Evolutionary conservation across 495 filamentous ascomycete genomes (phyloP), one percentile per base, ranked within the genome.

Genomic region (Daldinia caldariorum): DNA sequence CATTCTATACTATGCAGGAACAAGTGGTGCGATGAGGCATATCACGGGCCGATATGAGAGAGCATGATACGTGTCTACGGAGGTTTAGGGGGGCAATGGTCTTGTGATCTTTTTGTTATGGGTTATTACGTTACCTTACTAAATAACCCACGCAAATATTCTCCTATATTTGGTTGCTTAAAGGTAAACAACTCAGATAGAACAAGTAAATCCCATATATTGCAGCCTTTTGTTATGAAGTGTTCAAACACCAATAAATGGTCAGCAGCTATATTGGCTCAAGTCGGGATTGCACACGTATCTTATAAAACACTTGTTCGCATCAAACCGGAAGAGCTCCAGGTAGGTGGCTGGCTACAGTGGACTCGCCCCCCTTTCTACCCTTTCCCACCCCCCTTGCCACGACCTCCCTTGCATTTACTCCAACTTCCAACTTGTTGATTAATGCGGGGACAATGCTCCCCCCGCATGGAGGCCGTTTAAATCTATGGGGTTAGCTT

Each of bases 41-140:
- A 53, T 54, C 43, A 12, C 60, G 64, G 63, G 22, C 63, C 61
- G 65, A 72, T 72, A 61, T 61, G 37, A 39, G 54, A 65, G 61
- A 43, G 26, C 47, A 55, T 9, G 53, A 63, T 60, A 54, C 54
- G 39, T 64, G 54, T 35, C 18, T 18, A 38, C 34, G 32, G 12
- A 13, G 18, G 37, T 34, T 43, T 34, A 32, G 43, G 54, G 55
- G 55, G 29, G 12, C 6, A 5, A 43, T 53, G 49, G 49, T 53
- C 26, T 7, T 35, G 34, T 35, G 34, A 35, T 35, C 34, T 22
- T 22, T 20, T 20, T 47, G 18, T 18, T 47, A 35, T 32, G 7
- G 14, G 26, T 16, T 53, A 13, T 32, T 6, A 29, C 14, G n/a
- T 12, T 32, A 31, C 22, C 50, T 53, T 53, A 53, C 5, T 32